Conservation (phyloP, 164 flowering plant species). For the Nymphaea thermarum region DNA sequence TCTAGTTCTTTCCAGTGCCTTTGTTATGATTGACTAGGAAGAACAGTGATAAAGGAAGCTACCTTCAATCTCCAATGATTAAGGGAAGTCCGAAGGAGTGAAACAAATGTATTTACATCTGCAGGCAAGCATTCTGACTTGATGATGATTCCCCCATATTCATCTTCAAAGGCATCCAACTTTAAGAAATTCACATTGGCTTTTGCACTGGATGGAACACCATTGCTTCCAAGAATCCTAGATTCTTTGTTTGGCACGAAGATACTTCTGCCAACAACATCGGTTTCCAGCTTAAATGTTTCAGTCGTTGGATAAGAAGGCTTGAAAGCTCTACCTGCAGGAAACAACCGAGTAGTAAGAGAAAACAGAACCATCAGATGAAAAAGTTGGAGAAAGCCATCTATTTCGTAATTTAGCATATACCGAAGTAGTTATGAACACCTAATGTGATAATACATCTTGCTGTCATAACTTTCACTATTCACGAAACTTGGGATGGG, state of each 20-base stretch:
- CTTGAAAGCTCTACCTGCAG: conserved; percentile 10
- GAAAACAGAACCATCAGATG: too few species aligned
- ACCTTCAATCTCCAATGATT: conserved; percentile 66
- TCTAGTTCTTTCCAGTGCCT: too few species aligned
- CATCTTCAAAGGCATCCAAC: conserved; percentile 56
- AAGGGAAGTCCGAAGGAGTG: conserved; percentile 45
- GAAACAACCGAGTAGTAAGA: too few species aligned
- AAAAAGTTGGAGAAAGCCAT: too few species aligned
- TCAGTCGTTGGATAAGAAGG: conserved; percentile 30
- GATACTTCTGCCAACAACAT: conserved; percentile 20
- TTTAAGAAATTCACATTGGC: conserved; percentile 16
- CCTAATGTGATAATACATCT: too few species aligned
- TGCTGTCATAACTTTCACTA: too few species aligned
- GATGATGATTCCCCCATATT: conserved; percentile 63
- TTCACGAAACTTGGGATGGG: too few species aligned
- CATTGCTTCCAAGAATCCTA: conserved; percentile 29
- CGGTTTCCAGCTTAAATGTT: conserved; percentile 16
- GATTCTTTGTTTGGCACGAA: conserved; percentile 14
- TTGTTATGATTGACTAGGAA: too few species aligned
- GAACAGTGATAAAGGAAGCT: conserved; percentile 2
- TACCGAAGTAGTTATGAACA: too few species aligned
- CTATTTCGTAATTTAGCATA: too few species aligned
- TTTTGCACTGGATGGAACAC: conserved; percentile 11
- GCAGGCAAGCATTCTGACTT: conserved; percentile 51
- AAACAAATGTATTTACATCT: conserved; percentile 37